Conservation (phyloP, 352 stramenopile species). For the Globisporangium acanthophoron region DNA sequence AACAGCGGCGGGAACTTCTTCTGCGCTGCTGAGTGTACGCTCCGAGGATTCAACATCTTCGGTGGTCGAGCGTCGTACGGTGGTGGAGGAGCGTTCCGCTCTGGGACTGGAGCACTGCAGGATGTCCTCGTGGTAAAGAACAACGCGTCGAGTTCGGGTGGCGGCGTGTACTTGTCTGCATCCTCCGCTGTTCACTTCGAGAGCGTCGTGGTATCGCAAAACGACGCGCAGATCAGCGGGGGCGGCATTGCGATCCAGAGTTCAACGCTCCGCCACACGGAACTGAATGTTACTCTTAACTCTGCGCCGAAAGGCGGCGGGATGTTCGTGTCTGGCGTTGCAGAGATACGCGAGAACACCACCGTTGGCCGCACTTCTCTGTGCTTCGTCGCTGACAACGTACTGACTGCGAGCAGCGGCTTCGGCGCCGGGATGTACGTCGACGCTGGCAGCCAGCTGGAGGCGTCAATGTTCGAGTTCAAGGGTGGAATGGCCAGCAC, state of each 20-base stretch:
- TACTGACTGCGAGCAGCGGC: neutral
- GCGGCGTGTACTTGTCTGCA: constrained; percentile 3
- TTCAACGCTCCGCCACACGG: constrained; percentile 19
- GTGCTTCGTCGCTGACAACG: constrained; percentile 6
- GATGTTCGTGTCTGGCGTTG: constrained; percentile 13
- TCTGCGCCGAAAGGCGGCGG: constrained; percentile 21
- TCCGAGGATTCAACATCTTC: constrained; percentile 6
- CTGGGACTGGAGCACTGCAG: neutral
- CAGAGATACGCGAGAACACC: neutral
- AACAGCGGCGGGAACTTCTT: constrained; percentile 14
- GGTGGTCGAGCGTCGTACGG: constrained; percentile 8
- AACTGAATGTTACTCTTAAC: constrained; percentile 20
- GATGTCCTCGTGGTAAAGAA: constrained; percentile 3
- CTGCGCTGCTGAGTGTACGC: neutral
- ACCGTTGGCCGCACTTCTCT: neutral
- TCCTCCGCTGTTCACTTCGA: constrained; percentile 1
- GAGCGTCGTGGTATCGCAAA: neutral
- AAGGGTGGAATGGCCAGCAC: constrained; percentile 9
- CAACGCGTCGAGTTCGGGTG: constrained; percentile 1
- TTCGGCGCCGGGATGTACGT: constrained; percentile 25
- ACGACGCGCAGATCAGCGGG: constrained; percentile 10
- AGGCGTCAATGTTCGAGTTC: constrained; percentile 14
- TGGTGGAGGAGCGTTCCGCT: constrained; percentile 14
- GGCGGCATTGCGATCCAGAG: constrained; percentile 20
- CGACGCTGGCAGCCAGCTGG: constrained; percentile 8